Evolutionary conservation across 1,284 basidiomycete genomes (phyloP).

Genomic region (Boletus sp.): DNA sequence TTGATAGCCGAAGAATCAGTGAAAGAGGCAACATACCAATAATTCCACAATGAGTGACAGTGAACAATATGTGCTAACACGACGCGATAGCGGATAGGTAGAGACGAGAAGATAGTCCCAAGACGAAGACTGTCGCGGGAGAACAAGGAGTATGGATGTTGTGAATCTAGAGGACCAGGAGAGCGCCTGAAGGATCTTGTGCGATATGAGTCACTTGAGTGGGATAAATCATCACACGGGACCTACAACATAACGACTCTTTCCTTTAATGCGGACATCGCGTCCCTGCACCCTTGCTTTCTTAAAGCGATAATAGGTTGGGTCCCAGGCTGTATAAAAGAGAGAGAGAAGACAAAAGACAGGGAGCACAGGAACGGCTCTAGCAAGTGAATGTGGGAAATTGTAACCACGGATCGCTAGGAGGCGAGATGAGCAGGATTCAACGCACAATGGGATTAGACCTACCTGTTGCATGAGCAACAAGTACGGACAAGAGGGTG

Average conservation of each 20-base stretch:
- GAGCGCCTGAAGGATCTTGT: constrained; percentile 53
- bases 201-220: constrained; percentile 5
- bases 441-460: constrained; percentile 23
- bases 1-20: constrained; percentile 5
- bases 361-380: constrained; percentile 37
- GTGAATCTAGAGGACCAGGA: constrained; percentile 54
- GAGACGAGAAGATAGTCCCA: constrained; percentile 39
- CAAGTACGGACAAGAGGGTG: constrained; percentile 43
- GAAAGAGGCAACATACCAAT: constrained; percentile 39
- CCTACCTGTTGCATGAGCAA: constrained; percentile 43
- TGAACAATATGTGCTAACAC: constrained; percentile 44
- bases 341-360: constrained; percentile 51
- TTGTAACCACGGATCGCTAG: constrained; percentile 24
- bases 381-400: constrained; percentile 22
- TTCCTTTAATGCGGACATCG: constrained; percentile 60
- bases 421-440: constrained; percentile 9
- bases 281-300: constrained; percentile 63
- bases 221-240: constrained; percentile 1
- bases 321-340: constrained; percentile 74
- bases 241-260: constrained; percentile 58
- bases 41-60: constrained; percentile 47
- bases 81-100: constrained; percentile 33
- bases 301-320: constrained; percentile 59
- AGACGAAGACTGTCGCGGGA: constrained; percentile 41
- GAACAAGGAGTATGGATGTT: constrained; percentile 46